Percentiles rank a stretch among this genome's conserved stretches.
Evolutionary conservation across 2,329 filamentous ascomycete species (phyloP).

Genomic region (Phoma sp.): DNA sequence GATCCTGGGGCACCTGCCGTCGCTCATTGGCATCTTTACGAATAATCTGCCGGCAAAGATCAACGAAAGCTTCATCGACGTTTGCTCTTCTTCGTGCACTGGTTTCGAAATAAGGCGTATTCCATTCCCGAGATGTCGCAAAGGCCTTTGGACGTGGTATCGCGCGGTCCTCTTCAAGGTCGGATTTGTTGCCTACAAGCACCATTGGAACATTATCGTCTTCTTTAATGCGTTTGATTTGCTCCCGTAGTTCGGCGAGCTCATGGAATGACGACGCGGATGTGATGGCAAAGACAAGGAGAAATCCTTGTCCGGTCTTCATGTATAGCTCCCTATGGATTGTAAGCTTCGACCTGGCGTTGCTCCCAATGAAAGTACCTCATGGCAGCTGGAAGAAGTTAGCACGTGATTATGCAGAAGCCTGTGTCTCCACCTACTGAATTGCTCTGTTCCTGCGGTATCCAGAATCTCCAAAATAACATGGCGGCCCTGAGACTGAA

Average conservation of each 20-base stretch:
- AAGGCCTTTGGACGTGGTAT: constrained; percentile 82
- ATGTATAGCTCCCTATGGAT: constrained; percentile 62
- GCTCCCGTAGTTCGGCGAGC: constrained; percentile 79
- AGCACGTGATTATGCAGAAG: constrained; percentile 13
- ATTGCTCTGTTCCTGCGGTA: constrained; percentile 90
- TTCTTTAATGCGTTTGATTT: constrained; percentile 90
- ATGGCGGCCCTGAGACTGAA: constrained; percentile 71
- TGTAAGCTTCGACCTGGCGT: constrained; percentile 18
- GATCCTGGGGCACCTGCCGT: constrained; percentile 25
- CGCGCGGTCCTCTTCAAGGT: constrained; percentile 82
- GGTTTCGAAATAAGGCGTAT: constrained; percentile 88
- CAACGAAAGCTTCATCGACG: constrained; percentile 87
- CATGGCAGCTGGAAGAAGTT: constrained; percentile 39
- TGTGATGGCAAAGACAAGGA: constrained; percentile 91
- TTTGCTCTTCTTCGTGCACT: constrained; percentile 83
- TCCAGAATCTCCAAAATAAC: constrained; percentile 91
- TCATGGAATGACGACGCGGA: constrained; percentile 83
- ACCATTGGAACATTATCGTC: constrained; percentile 85
- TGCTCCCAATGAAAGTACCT: constrained; percentile 34
- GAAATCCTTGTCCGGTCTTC: constrained; percentile 90
- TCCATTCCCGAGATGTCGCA: constrained; percentile 84
- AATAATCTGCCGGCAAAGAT: constrained; percentile 83
- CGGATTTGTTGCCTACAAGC: constrained; percentile 90
- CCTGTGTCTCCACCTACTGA: constrained; percentile 66
- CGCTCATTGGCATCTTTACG: constrained; percentile 66